Evolutionary conservation across 2,329 filamentous ascomycete species (phyloP).

Genomic region (Laburnicola sp.): DNA sequence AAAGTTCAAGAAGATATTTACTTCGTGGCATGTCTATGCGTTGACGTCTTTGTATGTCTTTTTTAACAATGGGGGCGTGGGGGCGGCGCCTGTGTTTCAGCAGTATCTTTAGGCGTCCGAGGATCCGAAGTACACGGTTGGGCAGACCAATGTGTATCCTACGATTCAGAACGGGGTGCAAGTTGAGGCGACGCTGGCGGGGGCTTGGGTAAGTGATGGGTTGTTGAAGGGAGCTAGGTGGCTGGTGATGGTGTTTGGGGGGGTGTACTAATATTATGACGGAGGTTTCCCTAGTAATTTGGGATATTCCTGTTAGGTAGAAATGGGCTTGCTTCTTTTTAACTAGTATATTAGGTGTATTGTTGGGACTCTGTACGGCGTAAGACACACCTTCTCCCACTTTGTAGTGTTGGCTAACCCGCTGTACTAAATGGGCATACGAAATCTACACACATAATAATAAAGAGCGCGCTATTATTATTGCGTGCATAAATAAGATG

Average conservation of each 20-base stretch:
- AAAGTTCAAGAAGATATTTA: constrained; percentile 64
- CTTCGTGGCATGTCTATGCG: constrained; percentile 66
- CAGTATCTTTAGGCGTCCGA: constrained; percentile 51
- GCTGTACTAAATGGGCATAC: constrained; percentile 51
- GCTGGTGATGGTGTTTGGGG: constrained; percentile 65
- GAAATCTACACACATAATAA: constrained; percentile 61
- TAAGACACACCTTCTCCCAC: constrained; percentile 32
- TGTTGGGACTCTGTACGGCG: constrained; percentile 56
- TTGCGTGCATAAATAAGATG: constrained; percentile 69
- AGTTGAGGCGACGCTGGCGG: constrained; percentile 62
- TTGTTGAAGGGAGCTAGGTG: constrained; percentile 63
- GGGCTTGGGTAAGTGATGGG: constrained; percentile 68
- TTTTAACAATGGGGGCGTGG: constrained; percentile 63
- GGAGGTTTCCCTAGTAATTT: constrained; percentile 52
- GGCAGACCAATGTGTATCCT: constrained; percentile 61
- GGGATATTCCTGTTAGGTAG: constrained; percentile 57
- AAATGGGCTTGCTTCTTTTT: constrained; percentile 67
- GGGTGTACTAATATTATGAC: constrained; percentile 48
- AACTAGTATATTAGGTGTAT: constrained; percentile 51
- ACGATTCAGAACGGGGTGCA: constrained; percentile 57
- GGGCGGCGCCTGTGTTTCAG: constrained; percentile 60
- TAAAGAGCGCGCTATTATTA: constrained; percentile 68
- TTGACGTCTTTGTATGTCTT: constrained; percentile 62
- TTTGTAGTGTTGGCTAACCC: constrained; percentile 9
- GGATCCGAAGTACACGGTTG: constrained; percentile 50